phyloP scores from a whole-genome alignment of 306 rosid species.

The Glycine tomentella region DNA sequence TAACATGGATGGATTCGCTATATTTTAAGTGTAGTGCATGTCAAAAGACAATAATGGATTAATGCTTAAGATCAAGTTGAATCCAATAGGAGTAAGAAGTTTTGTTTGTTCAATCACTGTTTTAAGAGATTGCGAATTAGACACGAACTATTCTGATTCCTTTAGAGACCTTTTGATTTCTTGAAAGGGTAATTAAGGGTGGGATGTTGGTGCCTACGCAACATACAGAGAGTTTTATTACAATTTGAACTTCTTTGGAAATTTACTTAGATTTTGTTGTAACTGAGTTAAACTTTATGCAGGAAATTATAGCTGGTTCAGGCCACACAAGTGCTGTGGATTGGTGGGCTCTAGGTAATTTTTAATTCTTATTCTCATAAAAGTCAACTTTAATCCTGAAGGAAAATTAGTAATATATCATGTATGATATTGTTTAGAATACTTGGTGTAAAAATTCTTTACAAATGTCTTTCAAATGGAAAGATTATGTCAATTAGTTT shows the following conservation, averaged over 20 bases:
- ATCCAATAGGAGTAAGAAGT: too few relatives aligned
- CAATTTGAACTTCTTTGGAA: slow-evolving; percentile 22
- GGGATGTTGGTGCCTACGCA: too few relatives aligned
- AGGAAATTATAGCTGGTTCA: slow-evolving; percentile 85
- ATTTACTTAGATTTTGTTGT: slow-evolving; percentile 36
- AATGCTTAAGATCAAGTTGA: too few relatives aligned
- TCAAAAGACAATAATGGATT: too few relatives aligned
- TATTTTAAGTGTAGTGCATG: too few relatives aligned
- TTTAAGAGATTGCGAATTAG: slow-evolving; percentile 2
- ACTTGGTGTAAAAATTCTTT: too few relatives aligned
- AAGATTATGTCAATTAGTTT: too few relatives aligned
- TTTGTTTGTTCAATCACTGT: background rate
- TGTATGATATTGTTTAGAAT: too few relatives aligned
- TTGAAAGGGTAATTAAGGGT: too few relatives aligned
- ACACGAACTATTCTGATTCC: background rate
- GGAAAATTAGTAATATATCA: too few relatives aligned
- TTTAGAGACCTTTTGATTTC: background rate
- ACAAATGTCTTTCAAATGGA: too few relatives aligned
- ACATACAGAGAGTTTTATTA: background rate
- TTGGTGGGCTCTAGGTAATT: slow-evolving; percentile 99
- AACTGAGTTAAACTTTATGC: slow-evolving; percentile 38
- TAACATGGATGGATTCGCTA: background rate
- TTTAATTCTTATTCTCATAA: background rate
- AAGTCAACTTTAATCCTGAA: too few relatives aligned
- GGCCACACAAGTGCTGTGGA: slow-evolving; percentile 99